Conservation (phyloP, 1,284 basidiomycete genomes). For the Ustilago tritici region DNA sequence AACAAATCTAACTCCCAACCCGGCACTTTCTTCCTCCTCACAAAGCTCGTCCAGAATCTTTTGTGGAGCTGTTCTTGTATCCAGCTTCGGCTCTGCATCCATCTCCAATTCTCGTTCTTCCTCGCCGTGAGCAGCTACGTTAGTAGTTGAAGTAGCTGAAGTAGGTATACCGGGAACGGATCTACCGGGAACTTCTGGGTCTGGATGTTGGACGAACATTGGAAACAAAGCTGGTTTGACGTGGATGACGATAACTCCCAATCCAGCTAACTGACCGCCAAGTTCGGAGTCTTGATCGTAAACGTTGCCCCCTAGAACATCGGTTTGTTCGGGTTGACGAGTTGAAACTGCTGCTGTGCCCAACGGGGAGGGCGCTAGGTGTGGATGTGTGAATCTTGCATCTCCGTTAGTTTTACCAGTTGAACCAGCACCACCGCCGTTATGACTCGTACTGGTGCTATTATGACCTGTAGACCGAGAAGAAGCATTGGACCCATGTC, state of each 20-base stretch:
- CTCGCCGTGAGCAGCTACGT: slow-evolving; percentile 13
- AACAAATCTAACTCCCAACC: slow-evolving; percentile 59
- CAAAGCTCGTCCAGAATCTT: slow-evolving; percentile 58
- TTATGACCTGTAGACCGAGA: slow-evolving; percentile 17
- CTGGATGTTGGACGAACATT: slow-evolving; percentile 31
- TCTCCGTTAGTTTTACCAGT: slow-evolving; percentile 20
- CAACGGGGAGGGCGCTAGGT: slow-evolving; percentile 39
- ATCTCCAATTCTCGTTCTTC: neutral
- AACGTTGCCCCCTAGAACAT: slow-evolving; percentile 22
- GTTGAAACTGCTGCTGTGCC: slow-evolving; percentile 38
- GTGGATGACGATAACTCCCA: slow-evolving; percentile 60
- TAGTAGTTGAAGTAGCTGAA: slow-evolving; percentile 14
- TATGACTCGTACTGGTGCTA: neutral
- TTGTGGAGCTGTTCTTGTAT: slow-evolving; percentile 51
- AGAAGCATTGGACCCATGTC: slow-evolving; percentile 26
- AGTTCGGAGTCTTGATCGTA: slow-evolving; percentile 55
- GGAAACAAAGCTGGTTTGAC: slow-evolving; percentile 64
- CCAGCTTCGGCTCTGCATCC: slow-evolving; percentile 21
- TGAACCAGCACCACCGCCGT: neutral
- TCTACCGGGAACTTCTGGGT: neutral
- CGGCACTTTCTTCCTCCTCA: slow-evolving; percentile 32
- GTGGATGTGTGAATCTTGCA: slow-evolving; percentile 15
- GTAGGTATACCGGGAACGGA: slow-evolving; percentile 11
- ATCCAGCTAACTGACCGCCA: slow-evolving; percentile 39
- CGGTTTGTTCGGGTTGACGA: neutral